These are phyloP conservation scores for Solanum stenotomum DNA, from an alignment of 257 asterid genomes.

Conservation along the genomic window DNA sequence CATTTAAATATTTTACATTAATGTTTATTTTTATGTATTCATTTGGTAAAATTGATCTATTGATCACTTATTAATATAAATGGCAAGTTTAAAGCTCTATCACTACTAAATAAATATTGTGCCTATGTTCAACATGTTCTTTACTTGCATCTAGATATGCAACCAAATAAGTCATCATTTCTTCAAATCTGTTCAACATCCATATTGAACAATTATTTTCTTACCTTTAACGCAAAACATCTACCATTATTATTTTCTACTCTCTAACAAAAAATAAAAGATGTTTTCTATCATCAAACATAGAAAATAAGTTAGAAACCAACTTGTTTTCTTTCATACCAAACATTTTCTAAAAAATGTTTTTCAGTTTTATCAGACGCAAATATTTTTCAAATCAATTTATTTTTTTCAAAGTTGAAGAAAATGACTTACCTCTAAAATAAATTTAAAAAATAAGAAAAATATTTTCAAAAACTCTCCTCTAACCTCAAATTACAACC, in stretches of 20 bases:
- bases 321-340: too few species aligned
- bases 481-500: too few species aligned
- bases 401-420: too few species aligned
- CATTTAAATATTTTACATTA: neutral
- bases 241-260: too few species aligned
- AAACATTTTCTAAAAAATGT: too few species aligned
- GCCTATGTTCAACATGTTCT: neutral
- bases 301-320: too few species aligned
- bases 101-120: neutral
- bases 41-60: neutral
- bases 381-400: too few species aligned
- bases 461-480: too few species aligned
- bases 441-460: too few species aligned
- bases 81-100: neutral
- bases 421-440: too few species aligned
- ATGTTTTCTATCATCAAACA: too few species aligned
- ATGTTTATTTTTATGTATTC: neutral
- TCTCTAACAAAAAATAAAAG: too few species aligned
- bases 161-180: neutral
- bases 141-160: neutral
- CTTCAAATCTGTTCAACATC: neutral
- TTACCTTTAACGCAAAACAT: neutral
- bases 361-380: neutral
- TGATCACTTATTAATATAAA: neutral
- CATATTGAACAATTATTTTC: neutral